These are phyloP conservation scores for Hibiscus syriacus DNA, from an alignment of 345 rosid species.

Conservation along the genomic window DNA sequence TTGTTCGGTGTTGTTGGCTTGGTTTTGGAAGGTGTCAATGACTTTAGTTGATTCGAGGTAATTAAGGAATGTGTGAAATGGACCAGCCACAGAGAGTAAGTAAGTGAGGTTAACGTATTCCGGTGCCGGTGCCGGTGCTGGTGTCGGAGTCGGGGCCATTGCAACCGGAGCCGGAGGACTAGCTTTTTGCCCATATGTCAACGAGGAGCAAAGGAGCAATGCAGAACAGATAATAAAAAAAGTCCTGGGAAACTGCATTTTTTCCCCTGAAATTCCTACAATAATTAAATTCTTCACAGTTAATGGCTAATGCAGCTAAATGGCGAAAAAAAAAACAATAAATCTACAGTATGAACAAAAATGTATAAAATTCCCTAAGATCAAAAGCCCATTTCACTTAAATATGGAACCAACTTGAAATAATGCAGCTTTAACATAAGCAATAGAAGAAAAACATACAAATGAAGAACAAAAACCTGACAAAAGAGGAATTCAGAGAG, in stretches of 20 bases:
- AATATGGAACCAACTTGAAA: background rate
- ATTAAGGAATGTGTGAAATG: constrained; percentile 63
- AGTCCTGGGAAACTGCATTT: constrained; percentile 36
- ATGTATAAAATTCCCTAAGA: background rate
- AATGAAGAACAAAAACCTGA: constrained; percentile 23
- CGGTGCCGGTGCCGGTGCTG: constrained; percentile 48
- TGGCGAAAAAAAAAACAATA: background rate
- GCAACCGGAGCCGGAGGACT: constrained; percentile 45
- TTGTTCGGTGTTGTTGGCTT: too few species aligned
- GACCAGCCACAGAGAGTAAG: too few species aligned
- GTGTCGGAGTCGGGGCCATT: constrained; percentile 40
- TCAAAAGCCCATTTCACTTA: constrained; percentile 8
- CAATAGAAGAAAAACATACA: constrained; percentile 5
- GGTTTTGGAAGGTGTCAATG: constrained; percentile 67
- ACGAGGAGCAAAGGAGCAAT: constrained; percentile 32
- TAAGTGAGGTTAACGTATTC: constrained; percentile 51
- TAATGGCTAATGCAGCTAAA: background rate
- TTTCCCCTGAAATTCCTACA: constrained; percentile 31
- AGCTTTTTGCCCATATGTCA: constrained; percentile 38
- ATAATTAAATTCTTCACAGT: background rate
- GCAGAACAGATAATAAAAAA: constrained; percentile 21
- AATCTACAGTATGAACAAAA: background rate
- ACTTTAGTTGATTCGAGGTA: constrained; percentile 69
- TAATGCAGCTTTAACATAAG: background rate
- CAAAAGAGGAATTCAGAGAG: constrained; percentile 24